Evolutionary conservation across 2,329 filamentous ascomycete genomes (phyloP).

Genomic region (Sporothrix mexicana): DNA sequence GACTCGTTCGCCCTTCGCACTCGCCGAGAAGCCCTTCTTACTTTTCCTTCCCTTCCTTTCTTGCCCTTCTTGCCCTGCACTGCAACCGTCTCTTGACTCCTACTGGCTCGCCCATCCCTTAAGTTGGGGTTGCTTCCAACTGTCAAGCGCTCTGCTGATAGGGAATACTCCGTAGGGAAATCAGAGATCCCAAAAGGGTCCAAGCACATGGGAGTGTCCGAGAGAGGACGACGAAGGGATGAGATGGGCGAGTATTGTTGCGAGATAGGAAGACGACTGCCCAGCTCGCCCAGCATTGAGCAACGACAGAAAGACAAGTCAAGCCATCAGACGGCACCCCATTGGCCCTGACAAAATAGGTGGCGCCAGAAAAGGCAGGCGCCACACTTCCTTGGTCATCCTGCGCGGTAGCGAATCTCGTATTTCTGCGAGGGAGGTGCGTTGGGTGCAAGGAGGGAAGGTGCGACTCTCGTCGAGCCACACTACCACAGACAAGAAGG

Average conservation of each 20-base stretch:
- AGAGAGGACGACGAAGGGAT: too few relatives aligned
- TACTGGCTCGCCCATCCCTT: not conserved
- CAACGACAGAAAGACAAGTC: not conserved
- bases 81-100: too few relatives aligned
- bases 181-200: not conserved
- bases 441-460: not conserved
- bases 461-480: not conserved
- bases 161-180: not conserved
- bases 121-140: not conserved
- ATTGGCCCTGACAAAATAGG: not conserved
- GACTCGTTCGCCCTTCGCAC: constrained; percentile 14
- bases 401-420: constrained; percentile 14
- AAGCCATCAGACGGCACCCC: too few relatives aligned
- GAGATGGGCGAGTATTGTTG: not conserved
- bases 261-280: not conserved
- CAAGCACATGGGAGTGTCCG: constrained; percentile 11
- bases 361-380: constrained; percentile 23
- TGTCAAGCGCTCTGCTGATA: not conserved
- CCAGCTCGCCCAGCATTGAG: too few relatives aligned
- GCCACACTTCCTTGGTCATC: constrained; percentile 8
- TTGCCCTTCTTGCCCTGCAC: too few relatives aligned
- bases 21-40: not conserved
- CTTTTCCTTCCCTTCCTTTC: not conserved
- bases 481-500: not conserved
- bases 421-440: constrained; percentile 5